Conservation (phyloP, 768 basidiomycete genomes). For the Calocybe indica region DNA sequence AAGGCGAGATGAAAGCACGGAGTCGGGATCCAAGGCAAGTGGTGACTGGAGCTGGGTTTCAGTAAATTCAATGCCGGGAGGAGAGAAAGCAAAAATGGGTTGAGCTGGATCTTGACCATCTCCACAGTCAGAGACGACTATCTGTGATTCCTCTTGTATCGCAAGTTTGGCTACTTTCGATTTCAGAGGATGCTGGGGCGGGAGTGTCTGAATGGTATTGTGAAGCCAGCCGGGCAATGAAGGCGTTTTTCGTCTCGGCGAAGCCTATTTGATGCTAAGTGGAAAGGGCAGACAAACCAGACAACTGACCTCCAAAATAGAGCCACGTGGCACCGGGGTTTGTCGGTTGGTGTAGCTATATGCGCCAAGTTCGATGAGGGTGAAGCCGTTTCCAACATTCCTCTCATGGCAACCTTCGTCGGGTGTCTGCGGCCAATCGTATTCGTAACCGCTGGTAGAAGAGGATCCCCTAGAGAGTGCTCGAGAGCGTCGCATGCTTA, state of each 20-base stretch:
- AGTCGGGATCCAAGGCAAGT: neutral
- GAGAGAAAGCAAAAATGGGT: constrained; percentile 15
- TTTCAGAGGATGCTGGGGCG: constrained; percentile 41
- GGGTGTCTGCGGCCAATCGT: constrained; percentile 34
- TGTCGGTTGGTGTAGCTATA: too few species aligned
- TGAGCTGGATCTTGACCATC: constrained; percentile 1
- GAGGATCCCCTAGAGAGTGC: constrained; percentile 37
- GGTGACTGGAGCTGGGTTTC: neutral
- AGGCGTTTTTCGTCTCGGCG: too few species aligned
- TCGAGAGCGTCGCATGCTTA: constrained; percentile 18
- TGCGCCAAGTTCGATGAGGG: constrained; percentile 34
- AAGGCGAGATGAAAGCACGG: constrained; percentile 5
- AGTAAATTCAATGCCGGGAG: neutral
- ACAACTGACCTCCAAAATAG: too few species aligned
- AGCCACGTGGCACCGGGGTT: too few species aligned
- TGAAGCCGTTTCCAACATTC: constrained; percentile 32
- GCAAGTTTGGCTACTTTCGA: constrained; percentile 26
- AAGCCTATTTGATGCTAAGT: too few species aligned
- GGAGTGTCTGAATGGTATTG: constrained; percentile 42
- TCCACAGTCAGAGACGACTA: neutral
- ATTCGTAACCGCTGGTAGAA: constrained; percentile 29
- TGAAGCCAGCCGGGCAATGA: constrained; percentile 47
- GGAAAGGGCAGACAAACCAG: too few species aligned
- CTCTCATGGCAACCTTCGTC: constrained; percentile 29
- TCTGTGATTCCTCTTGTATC: neutral